Conservation (phyloP, 768 basidiomycete genomes). For the Melanogaster broomeanus region DNA sequence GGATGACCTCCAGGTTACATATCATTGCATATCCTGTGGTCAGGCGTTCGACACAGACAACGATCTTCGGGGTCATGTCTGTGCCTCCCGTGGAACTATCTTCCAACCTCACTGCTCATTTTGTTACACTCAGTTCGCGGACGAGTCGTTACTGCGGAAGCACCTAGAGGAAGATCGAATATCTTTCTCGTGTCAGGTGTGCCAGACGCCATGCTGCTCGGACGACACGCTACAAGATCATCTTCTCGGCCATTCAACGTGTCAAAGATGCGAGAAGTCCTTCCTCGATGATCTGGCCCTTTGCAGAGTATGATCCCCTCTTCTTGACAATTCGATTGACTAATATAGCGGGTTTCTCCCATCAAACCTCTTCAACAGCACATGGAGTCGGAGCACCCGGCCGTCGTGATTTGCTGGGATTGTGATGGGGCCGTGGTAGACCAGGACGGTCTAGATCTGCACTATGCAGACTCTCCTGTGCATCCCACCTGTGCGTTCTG, state of each 20-base stretch:
- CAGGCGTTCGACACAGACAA: constrained; percentile 12
- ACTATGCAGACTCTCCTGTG: constrained; percentile 21
- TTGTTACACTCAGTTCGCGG: constrained; percentile 26
- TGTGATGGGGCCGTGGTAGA: constrained; percentile 28
- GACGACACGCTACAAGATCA: constrained; percentile 28
- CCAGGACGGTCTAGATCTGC: constrained; percentile 15
- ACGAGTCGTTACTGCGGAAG: constrained; percentile 12
- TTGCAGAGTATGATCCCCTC: constrained; percentile 16
- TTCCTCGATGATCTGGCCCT: constrained; percentile 22
- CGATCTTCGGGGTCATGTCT: constrained; percentile 14
- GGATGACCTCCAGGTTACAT: not conserved
- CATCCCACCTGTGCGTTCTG: constrained; percentile 25
- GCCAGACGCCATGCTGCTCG: constrained; percentile 22
- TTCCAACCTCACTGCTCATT: constrained; percentile 18
- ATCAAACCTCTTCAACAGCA: constrained; percentile 15
- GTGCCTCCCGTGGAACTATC: constrained; percentile 7
- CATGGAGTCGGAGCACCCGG: constrained; percentile 19
- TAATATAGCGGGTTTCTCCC: not conserved
- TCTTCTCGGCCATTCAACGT: constrained; percentile 22
- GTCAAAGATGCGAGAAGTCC: constrained; percentile 18
- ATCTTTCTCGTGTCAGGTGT: constrained; percentile 20
- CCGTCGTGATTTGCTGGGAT: constrained; percentile 33
- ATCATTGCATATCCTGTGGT: constrained; percentile 18
- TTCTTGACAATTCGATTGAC: not conserved
- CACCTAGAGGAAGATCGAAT: constrained; percentile 14